These are phyloP conservation scores for Schizophyllum commune DNA, from an alignment of 1,284 basidiomycete genomes.

Conservation along the genomic window DNA sequence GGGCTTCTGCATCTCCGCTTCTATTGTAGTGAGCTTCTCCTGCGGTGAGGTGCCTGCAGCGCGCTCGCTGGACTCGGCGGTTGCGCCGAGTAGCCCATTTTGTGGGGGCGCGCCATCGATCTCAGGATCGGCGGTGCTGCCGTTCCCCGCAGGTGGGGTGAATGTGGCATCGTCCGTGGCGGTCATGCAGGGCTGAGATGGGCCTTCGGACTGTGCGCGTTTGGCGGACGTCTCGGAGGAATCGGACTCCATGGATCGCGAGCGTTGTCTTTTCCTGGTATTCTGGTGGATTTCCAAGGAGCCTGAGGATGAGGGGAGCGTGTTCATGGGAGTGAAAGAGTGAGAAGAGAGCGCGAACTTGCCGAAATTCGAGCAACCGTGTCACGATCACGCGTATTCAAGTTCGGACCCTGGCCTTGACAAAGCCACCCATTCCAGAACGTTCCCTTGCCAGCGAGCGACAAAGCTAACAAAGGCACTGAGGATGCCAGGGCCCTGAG, in stretches of 20 bases:
- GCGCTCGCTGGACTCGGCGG: conserved; percentile 19
- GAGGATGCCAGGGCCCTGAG: no score
- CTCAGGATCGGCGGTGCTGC: conserved; percentile 47
- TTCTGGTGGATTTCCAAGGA: conserved; percentile 19
- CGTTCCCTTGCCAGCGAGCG: no score
- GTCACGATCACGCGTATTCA: no score
- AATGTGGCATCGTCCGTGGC: conserved; percentile 39
- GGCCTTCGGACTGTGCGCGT: conserved; percentile 58
- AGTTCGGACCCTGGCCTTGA: no score
- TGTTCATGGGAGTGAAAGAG: conserved; percentile 9
- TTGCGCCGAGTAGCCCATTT: conserved; percentile 15
- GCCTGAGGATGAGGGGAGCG: conserved; percentile 8
- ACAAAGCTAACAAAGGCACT: no score
- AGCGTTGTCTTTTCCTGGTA: conserved; percentile 40
- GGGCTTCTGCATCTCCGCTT: conserved; percentile 33
- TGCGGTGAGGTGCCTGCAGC: conserved; percentile 17
- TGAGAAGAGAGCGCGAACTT: neutral
- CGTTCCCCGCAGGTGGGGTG: conserved; percentile 55
- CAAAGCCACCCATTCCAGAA: no score
- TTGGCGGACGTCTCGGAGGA: conserved; percentile 60
- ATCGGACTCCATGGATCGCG: conserved; percentile 41
- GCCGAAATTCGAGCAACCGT: no score
- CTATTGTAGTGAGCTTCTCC: conserved; percentile 44
- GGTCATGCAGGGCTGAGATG: conserved; percentile 31
- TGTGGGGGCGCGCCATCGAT: conserved; percentile 20